Percentiles rank a stretch among this genome's conserved stretches.
Evolutionary conservation across 331 rosid genomes (phyloP).

Genomic region (Saraca asoca): DNA sequence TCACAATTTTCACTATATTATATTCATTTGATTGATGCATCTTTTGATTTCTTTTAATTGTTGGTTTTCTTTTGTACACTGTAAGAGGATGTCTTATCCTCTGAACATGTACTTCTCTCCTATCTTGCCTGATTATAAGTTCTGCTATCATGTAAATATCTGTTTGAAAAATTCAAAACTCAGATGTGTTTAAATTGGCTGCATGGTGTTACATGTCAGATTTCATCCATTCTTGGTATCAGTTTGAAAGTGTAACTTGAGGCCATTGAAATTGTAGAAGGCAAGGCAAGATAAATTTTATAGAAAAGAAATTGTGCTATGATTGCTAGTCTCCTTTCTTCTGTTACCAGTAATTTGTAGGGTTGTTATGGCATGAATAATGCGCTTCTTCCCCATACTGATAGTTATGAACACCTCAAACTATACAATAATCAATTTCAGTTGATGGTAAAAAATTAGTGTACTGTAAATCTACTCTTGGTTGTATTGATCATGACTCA

Average conservation of each 20-base stretch:
- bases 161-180: background rate
- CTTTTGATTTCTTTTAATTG: too few relatives aligned
- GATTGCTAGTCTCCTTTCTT: background rate
- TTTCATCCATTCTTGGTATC: background rate
- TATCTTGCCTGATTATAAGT: too few relatives aligned
- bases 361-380: conserved; percentile 6
- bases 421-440: conserved; percentile 9
- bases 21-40: too few relatives aligned
- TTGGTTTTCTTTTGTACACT: too few relatives aligned
- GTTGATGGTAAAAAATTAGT: conserved; percentile 11
- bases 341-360: background rate
- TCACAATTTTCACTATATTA: too few relatives aligned
- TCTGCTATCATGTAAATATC: background rate
- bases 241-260: background rate
- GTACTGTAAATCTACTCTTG: background rate
- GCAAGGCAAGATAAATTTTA: background rate
- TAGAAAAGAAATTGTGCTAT: background rate
- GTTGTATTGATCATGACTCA: conserved; percentile 17
- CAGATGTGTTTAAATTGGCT: background rate
- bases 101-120: too few relatives aligned
- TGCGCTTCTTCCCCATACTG: background rate
- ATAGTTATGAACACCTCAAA: background rate
- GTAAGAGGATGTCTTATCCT: too few relatives aligned
- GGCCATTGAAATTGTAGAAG: background rate
- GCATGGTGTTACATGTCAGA: background rate